A percentile compares a stretch with the other conserved stretches of the same genome.
Conservation (phyloP, 371 early-diverging fungal genomes). For the Batrachochytrium dendrobatidis region DNA sequence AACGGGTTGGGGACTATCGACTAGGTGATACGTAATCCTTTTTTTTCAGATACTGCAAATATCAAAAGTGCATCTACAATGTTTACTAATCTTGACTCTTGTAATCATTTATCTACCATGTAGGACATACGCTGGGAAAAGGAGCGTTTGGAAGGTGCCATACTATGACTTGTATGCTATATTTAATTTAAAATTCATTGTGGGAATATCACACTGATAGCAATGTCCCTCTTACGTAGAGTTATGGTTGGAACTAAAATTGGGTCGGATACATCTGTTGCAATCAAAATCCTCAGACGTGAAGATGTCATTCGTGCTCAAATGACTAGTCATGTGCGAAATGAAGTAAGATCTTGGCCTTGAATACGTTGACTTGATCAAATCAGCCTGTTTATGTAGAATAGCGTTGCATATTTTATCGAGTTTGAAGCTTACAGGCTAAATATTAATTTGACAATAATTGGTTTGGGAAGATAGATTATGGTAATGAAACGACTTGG, state of each 20-base stretch:
- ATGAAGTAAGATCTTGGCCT: slow-evolving; percentile 6
- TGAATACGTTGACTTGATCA: not conserved
- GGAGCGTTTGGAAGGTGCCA: slow-evolving; percentile 9
- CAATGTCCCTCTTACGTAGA: no score
- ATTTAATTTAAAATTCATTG: no score
- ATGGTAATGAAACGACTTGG: slow-evolving; percentile 7
- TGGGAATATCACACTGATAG: no score
- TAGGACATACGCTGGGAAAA: slow-evolving; percentile 12
- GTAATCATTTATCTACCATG: not conserved
- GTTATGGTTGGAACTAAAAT: slow-evolving; percentile 10
- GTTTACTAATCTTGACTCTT: no score
- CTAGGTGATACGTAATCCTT: not conserved
- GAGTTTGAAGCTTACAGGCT: no score
- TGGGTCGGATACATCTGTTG: slow-evolving; percentile 5
- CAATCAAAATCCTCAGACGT: slow-evolving; percentile 9
- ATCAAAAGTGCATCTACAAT: no score
- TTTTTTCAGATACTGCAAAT: no score
- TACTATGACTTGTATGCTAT: not conserved
- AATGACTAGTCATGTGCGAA: slow-evolving; percentile 14
- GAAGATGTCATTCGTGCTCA: slow-evolving; percentile 10
- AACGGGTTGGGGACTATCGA: slow-evolving; percentile 11
- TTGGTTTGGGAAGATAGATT: no score
- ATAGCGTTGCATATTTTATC: no score
- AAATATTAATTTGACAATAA: no score
- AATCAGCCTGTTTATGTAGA: no score